Conservation (phyloP, 2,329 filamentous ascomycete species). For the Exophiala lecanii-corni region DNA sequence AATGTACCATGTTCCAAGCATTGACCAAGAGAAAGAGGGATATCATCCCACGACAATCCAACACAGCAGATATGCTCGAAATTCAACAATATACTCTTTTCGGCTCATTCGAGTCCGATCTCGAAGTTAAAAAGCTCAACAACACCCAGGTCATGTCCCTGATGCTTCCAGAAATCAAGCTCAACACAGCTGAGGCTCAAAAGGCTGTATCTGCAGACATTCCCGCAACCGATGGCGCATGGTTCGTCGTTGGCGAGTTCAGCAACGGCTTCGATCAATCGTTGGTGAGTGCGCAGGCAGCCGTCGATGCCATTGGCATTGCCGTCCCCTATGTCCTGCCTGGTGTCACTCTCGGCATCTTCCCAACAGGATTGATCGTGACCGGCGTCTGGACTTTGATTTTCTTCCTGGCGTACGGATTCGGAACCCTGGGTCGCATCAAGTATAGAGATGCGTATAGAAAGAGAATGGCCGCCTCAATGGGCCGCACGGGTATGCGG, state of each 20-base stretch:
- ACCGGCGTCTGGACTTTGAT: slow-evolving; percentile 32
- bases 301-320: slow-evolving; percentile 25
- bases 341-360: slow-evolving; percentile 31
- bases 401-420: slow-evolving; percentile 31
- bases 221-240: slow-evolving; percentile 31
- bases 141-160: slow-evolving; percentile 30
- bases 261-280: slow-evolving; percentile 21
- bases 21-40: slow-evolving; percentile 22
- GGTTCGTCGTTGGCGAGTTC: slow-evolving; percentile 35
- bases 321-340: slow-evolving; percentile 31
- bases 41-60: slow-evolving; percentile 11
- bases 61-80: slow-evolving; percentile 21
- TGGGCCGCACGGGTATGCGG: slow-evolving; percentile 19
- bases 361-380: slow-evolving; percentile 32
- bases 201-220: slow-evolving; percentile 29
- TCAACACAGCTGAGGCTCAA: slow-evolving; percentile 26
- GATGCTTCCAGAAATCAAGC: slow-evolving; percentile 33
- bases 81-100: slow-evolving; percentile 33
- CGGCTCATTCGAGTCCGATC: slow-evolving; percentile 29
- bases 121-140: slow-evolving; percentile 30
- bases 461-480: slow-evolving; percentile 24
- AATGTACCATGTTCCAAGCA: slow-evolving; percentile 23
- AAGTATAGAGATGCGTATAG: slow-evolving; percentile 33
- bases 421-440: slow-evolving; percentile 32
- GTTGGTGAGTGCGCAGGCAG: slow-evolving; percentile 24